These are phyloP conservation scores for Mediolabrus comicus DNA, from an alignment of 108 stramenopile genomes.

Conservation along the genomic window DNA sequence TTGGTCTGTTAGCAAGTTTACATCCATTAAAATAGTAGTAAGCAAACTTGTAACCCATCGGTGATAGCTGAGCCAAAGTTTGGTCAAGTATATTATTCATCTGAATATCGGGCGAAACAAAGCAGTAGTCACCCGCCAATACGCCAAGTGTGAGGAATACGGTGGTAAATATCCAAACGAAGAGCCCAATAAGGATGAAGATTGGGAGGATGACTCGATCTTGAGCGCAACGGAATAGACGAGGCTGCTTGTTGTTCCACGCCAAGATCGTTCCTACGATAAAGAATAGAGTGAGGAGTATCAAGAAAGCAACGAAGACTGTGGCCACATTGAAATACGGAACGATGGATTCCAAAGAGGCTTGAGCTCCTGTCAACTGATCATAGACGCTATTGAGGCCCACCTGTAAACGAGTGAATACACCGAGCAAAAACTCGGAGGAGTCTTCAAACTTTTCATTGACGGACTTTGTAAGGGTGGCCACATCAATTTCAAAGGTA, in stretches of 20 bases:
- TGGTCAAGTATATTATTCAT: constrained; percentile 9
- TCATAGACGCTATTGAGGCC: background rate
- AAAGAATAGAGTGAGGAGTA: background rate
- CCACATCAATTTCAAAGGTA: background rate
- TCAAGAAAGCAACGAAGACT: background rate
- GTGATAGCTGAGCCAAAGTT: background rate
- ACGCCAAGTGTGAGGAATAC: constrained; percentile 12
- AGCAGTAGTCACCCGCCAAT: background rate
- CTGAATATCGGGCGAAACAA: constrained; percentile 5
- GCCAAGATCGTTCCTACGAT: constrained; percentile 6
- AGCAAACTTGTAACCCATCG: constrained; percentile 7
- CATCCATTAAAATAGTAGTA: constrained; percentile 13
- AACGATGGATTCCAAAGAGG: background rate
- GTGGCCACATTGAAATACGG: constrained; percentile 5
- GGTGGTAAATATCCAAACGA: constrained; percentile 8
- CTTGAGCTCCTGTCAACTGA: background rate
- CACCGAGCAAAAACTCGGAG: background rate
- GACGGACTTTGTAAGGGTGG: background rate
- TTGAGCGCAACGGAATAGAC: background rate
- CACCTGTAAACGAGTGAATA: constrained; percentile 1
- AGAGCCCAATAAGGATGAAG: constrained; percentile 7
- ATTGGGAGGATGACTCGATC: constrained; percentile 4
- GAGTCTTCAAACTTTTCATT: constrained; percentile 12
- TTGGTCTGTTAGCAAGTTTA: background rate
- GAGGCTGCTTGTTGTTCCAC: constrained; percentile 1